phyloP scores from a whole-genome alignment of 2,329 filamentous ascomycete species.

The Epichloe festucae region DNA sequence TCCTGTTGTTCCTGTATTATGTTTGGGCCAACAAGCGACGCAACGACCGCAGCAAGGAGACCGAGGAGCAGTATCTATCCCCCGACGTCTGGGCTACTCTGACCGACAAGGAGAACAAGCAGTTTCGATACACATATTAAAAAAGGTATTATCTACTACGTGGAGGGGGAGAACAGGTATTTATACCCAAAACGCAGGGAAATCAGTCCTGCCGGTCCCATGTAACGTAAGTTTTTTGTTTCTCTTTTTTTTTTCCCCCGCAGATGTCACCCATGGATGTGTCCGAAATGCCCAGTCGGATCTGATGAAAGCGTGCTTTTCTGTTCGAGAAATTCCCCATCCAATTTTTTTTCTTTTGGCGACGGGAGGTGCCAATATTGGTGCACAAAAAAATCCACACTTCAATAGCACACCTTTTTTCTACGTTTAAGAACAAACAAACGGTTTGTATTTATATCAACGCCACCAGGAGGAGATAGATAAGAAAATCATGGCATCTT shows the following conservation, averaged over 20 bases:
- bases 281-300: not conserved
- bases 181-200: not conserved
- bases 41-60: slow-evolving; percentile 15
- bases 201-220: not conserved
- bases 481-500: too few relatives aligned
- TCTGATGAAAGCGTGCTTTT: not conserved
- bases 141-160: not conserved
- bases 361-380: not conserved
- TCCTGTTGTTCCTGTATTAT: slow-evolving; percentile 36
- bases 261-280: not conserved
- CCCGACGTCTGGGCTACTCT: slow-evolving; percentile 33
- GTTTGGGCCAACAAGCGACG: slow-evolving; percentile 32
- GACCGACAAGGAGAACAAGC: slow-evolving; percentile 45
- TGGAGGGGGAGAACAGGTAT: not conserved
- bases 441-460: too few relatives aligned
- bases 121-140: slow-evolving; percentile 39
- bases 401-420: too few relatives aligned
- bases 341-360: not conserved
- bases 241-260: not conserved
- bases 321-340: too few relatives aligned
- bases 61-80: slow-evolving; percentile 27
- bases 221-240: not conserved
- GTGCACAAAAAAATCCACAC: too few relatives aligned
- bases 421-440: too few relatives aligned
- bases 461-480: too few relatives aligned